Conservation (phyloP, 768 basidiomycete genomes). For the Tephrocybe sp. region DNA sequence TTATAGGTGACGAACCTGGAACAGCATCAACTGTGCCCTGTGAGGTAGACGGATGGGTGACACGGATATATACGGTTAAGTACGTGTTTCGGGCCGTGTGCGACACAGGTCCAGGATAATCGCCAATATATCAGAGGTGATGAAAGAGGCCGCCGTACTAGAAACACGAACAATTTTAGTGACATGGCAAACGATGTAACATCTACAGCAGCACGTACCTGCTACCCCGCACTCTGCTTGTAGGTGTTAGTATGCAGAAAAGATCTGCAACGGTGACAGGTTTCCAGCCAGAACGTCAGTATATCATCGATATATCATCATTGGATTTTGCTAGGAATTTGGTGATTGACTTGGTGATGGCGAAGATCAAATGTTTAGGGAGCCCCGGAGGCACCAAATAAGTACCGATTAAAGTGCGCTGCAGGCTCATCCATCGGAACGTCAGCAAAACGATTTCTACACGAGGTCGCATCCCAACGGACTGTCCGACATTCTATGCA, state of each 20-base stretch:
- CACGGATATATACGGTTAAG: background rate
- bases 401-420: too few species aligned
- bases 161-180: too few species aligned
- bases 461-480: too few species aligned
- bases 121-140: background rate
- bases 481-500: too few species aligned
- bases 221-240: too few species aligned
- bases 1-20: slow-evolving; percentile 10
- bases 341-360: slow-evolving; percentile 5
- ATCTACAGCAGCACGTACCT: too few species aligned
- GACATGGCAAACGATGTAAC: too few species aligned
- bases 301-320: background rate
- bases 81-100: slow-evolving; percentile 6
- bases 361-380: too few species aligned
- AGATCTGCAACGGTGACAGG: background rate
- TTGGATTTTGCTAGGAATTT: background rate
- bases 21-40: slow-evolving; percentile 10
- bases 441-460: too few species aligned
- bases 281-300: too few species aligned
- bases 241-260: too few species aligned
- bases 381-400: background rate
- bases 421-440: too few species aligned
- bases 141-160: background rate
- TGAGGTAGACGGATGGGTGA: background rate
- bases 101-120: background rate